These are phyloP conservation scores for Phytopythium chamaehyphon DNA, from an alignment of 352 stramenopile species.

Conservation along the genomic window DNA sequence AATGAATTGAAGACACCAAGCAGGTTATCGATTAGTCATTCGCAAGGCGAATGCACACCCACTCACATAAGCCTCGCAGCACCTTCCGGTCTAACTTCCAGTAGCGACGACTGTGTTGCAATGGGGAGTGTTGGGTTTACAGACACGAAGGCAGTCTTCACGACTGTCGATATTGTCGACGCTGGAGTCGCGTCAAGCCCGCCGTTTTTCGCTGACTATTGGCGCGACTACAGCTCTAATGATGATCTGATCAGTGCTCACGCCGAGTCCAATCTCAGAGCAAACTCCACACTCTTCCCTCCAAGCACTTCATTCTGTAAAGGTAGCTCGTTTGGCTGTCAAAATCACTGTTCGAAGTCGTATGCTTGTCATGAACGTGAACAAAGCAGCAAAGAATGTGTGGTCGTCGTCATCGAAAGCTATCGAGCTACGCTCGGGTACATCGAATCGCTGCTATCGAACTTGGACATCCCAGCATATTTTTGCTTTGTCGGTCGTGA, in stretches of 20 bases:
- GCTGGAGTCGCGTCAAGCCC: slow-evolving; percentile 8
- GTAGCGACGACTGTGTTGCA: slow-evolving; percentile 15
- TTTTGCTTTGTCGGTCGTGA: slow-evolving; percentile 56
- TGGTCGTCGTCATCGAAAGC: slow-evolving; percentile 40
- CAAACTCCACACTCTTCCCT: slow-evolving; percentile 26
- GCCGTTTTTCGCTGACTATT: slow-evolving; percentile 39
- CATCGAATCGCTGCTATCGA: slow-evolving; percentile 34
- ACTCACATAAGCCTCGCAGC: slow-evolving; percentile 14
- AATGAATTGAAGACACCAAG: slow-evolving; percentile 9
- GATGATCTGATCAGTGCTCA: slow-evolving; percentile 32
- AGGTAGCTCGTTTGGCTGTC: slow-evolving; percentile 34
- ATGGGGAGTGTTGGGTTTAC: slow-evolving; percentile 32
- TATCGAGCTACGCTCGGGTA: slow-evolving; percentile 35
- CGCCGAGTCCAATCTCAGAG: slow-evolving; percentile 14
- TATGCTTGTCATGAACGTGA: slow-evolving; percentile 36
- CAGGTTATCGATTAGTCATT: slow-evolving; percentile 24
- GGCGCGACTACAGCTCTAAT: slow-evolving; percentile 39
- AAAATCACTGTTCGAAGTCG: slow-evolving; percentile 37
- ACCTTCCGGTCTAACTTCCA: background rate
- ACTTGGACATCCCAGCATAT: slow-evolving; percentile 48
- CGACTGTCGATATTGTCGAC: slow-evolving; percentile 24
- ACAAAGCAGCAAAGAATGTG: slow-evolving; percentile 20
- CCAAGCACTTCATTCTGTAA: slow-evolving; percentile 15
- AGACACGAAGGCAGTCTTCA: slow-evolving; percentile 38
- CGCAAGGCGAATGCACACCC: slow-evolving; percentile 34